Base-by-base conservation (phyloP, 2,329 filamentous ascomycete genomes). In the Emmonsia crescens region DNA sequence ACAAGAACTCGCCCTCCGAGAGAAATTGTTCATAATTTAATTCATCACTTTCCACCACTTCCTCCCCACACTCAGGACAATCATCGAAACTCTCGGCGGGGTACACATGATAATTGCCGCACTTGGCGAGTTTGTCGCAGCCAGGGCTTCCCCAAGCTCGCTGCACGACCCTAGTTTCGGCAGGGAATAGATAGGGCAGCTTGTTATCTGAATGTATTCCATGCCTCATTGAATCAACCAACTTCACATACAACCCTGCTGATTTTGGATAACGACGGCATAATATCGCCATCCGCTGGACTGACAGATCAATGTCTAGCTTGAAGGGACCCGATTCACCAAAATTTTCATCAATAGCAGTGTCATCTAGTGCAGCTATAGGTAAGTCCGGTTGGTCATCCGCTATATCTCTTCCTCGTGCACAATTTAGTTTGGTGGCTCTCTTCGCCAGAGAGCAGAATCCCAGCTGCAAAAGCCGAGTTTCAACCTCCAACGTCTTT, bases 401-500 rank as follows among this genome's bases (percentile, higher is more conserved):
- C 24, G 31, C 8, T 14, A 57, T 29, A 42, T 46, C 36, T 21
- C 27, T 38, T 12, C 55, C 31, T 38, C 24, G 14, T 14, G 12
- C 33, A 19, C 60, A 33, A 31, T 58, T 24, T 24, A 56, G 14
- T 24, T 31, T 57, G 24, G n/a, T 9, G 12, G 36, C 59, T 14
- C 46, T 36, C 38, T 44, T 42, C 21, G 40, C 51, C 19, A 67
- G 60, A 24, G 65, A 62, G 36, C 63, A 49, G 42, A 68, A 66
- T 27, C 61, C 64, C 6, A 67, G 54, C 51, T 68, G 66, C 29
- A 66, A 64, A 27, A 71, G 61, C 24, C 65, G 65, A 1, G 68
- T 58, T 59, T 72, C 70, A 31, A 61, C 63, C 60, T 71, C 68
- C 33, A 72, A 60, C 21, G 63, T 59, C 38, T 65, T 66, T 33